Base-by-base conservation (phyloP, 352 stramenopile species). In the Phytophthora fragariaefolia region DNA sequence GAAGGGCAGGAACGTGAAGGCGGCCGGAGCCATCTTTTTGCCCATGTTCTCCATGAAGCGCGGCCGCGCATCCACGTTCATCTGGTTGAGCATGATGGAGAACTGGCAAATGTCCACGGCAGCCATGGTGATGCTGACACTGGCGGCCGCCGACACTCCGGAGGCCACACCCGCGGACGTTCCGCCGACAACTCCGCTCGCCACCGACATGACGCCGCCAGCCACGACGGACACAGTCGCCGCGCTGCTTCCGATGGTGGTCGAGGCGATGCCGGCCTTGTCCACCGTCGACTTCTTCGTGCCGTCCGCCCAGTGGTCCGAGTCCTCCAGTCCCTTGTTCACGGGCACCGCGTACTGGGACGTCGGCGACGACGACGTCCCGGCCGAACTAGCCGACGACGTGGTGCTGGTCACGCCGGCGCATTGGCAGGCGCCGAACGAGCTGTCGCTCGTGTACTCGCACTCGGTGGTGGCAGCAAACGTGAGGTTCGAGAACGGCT, bases 31-130 rank as follows among this genome's bases (percentile, higher is more conserved):
- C 82, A 92, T 90, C 42, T 82, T 74, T 47, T 83, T 85, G 24
- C 86, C 86, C 83, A 93, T 91, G 43, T 91, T 80, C 66, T 92
- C 82, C 26, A 93, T 75, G 55, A 92, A 79, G 1, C 82, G 82
- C 22, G 85, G 83, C 27, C 82, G 85, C 5, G 82, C 83, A 34
- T 93, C 82, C 20, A 93, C 66, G 69, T 93, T 93, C 80, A 93
- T 89, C 59, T 93, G 85, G 72, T 87, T 93, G 27, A 93, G 75
- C 85, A 93, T 93, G 54, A 93, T 80, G 9, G 80, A 80, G 59
- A 93, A 93, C 71, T 93, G 85, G 55, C 85, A 93, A 24, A 93
- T 73, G 27, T 93, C 85, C 30, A 92, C 77, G 0, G 83, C 82
- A 20, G 83, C 82, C 66, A 92, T 82, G 18, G 81, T 86, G 27